Conservation (phyloP, 768 basidiomycete genomes). For the Artomyces pyxidatus region DNA sequence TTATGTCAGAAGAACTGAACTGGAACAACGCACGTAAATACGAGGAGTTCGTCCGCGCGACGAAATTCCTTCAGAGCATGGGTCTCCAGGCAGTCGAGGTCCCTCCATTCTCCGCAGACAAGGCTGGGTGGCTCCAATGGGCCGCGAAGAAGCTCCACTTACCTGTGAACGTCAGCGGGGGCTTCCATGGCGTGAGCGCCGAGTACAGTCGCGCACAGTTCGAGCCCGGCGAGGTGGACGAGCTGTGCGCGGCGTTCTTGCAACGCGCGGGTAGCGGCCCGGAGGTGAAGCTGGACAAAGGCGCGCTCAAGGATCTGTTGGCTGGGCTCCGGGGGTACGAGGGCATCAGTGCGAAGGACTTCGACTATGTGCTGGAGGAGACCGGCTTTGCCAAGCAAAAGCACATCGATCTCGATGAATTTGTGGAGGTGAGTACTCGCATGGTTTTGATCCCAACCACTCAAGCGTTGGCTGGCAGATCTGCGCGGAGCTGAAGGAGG, state of each 20-base stretch:
- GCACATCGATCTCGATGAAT: slow-evolving; percentile 74
- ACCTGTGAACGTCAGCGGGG: slow-evolving; percentile 18
- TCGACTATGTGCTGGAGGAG: slow-evolving; percentile 68
- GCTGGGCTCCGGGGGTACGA: slow-evolving; percentile 41
- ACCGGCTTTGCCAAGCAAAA: slow-evolving; percentile 54
- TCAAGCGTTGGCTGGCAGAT: slow-evolving; percentile 34
- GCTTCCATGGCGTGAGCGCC: slow-evolving; percentile 1
- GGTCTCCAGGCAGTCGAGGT: slow-evolving; percentile 47
- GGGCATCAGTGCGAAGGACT: slow-evolving; percentile 50
- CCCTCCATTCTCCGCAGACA: neutral
- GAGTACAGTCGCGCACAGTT: slow-evolving; percentile 45
- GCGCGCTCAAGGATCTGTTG: slow-evolving; percentile 26
- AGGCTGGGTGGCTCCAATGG: slow-evolving; percentile 5
- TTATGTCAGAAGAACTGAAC: slow-evolving; percentile 79
- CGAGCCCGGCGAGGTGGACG: slow-evolving; percentile 41
- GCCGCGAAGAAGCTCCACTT: slow-evolving; percentile 3
- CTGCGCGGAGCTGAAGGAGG: slow-evolving; percentile 66
- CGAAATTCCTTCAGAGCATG: slow-evolving; percentile 76
- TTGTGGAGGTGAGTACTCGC: slow-evolving; percentile 62
- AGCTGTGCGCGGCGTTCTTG: slow-evolving; percentile 31
- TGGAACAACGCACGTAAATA: slow-evolving; percentile 61
- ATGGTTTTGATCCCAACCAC: neutral
- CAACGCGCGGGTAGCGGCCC: slow-evolving; percentile 18
- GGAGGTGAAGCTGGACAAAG: slow-evolving; percentile 30
- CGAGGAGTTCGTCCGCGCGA: slow-evolving; percentile 49